A percentile compares a stretch with the other conserved stretches of the same genome.
phyloP scores from a whole-genome alignment of 2,329 filamentous ascomycete species.

The Phaeophleospora eucalypticola region DNA sequence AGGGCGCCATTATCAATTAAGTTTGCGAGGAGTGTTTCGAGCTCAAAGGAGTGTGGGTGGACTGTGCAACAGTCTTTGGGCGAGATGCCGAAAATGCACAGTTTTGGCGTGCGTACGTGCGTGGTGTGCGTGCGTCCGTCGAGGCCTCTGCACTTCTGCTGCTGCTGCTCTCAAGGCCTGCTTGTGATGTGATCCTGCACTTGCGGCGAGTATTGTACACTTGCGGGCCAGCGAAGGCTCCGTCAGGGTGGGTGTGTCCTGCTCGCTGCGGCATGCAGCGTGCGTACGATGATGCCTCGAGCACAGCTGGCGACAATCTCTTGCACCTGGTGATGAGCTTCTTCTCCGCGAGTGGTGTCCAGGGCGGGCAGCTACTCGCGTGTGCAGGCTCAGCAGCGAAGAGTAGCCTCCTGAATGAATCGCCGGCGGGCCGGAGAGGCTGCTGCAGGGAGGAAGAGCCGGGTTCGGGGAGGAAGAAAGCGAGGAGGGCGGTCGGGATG shows the following conservation, averaged over 20 bases:
- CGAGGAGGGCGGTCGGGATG: too few relatives aligned
- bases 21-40: constrained; percentile 19
- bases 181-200: constrained; percentile 14
- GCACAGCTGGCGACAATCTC: too few relatives aligned
- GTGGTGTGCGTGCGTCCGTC: too few relatives aligned
- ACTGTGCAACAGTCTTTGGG: constrained; percentile 15
- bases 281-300: too few relatives aligned
- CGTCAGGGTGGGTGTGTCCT: too few relatives aligned
- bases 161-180: constrained; percentile 12
- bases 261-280: too few relatives aligned
- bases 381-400: neutral
- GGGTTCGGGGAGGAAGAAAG: neutral
- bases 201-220: neutral
- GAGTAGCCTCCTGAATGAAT: neutral
- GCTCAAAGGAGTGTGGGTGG: constrained; percentile 20
- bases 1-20: constrained; percentile 91
- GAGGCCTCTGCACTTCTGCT: constrained; percentile 2
- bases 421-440: too few relatives aligned
- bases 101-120: constrained; percentile 5
- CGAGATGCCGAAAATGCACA: constrained; percentile 9
- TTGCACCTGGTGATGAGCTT: too few relatives aligned
- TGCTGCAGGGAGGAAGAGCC: neutral
- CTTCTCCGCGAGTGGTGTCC: neutral
- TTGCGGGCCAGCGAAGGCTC: neutral
- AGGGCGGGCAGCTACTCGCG: neutral